phyloP scores from a whole-genome alignment of 768 basidiomycete genomes.

The Pleurotus tuoliensis region DNA sequence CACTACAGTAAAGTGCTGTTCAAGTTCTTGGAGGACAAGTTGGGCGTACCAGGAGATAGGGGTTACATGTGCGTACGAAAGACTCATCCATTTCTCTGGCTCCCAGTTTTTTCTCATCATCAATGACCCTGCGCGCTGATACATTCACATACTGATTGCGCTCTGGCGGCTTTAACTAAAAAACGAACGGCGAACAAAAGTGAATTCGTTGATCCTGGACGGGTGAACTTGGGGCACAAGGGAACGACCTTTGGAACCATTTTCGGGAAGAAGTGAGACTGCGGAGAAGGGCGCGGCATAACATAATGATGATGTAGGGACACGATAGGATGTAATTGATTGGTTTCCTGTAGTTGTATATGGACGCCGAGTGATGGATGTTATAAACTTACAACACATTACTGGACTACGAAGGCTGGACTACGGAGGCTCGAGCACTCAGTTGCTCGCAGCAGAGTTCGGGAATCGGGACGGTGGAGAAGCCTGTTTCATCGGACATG shows the following conservation, averaged over 20 bases:
- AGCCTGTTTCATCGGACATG: constrained; percentile 1
- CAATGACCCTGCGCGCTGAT: background rate
- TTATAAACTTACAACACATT: too few species aligned
- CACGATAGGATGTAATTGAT: too few species aligned
- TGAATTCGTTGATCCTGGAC: constrained; percentile 51
- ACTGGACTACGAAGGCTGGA: too few species aligned
- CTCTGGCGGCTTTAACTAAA: background rate
- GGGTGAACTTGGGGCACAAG: constrained; percentile 44
- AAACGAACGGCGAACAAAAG: constrained; percentile 15
- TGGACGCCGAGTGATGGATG: too few species aligned
- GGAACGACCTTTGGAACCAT: constrained; percentile 45
- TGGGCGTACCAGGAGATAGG: constrained; percentile 46
- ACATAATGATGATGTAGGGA: background rate
- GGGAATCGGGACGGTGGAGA: background rate
- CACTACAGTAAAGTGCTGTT: constrained; percentile 54
- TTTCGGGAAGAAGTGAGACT: constrained; percentile 23
- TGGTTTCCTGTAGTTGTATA: too few species aligned
- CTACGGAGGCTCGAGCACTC: too few species aligned
- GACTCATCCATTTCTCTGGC: background rate
- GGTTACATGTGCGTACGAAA: constrained; percentile 51
- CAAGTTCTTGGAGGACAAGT: constrained; percentile 48
- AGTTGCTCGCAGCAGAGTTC: background rate
- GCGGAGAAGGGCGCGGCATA: background rate
- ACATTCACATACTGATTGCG: background rate
- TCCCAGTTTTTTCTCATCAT: background rate